Conservation (phyloP, 371 early-diverging fungal species). For the Mortierella sp. region DNA sequence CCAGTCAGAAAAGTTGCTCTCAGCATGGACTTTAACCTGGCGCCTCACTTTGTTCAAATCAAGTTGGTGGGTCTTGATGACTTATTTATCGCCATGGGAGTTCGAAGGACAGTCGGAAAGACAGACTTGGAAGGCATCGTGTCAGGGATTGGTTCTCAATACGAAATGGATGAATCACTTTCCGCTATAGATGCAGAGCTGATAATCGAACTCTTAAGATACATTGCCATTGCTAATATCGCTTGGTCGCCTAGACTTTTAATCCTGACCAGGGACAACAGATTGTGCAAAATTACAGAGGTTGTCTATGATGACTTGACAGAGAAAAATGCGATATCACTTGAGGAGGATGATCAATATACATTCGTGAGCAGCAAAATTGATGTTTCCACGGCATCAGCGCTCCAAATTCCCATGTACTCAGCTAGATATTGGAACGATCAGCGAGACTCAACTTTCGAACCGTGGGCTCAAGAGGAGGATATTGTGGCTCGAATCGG, state of each 20-base stretch:
- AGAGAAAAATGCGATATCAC: background rate
- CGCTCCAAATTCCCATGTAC: constrained; percentile 23
- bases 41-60: constrained; percentile 24
- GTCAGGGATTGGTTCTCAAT: background rate
- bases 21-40: constrained; percentile 12
- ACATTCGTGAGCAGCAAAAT: constrained; percentile 13
- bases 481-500: constrained; percentile 26
- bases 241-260: constrained; percentile 1
- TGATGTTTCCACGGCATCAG: background rate
- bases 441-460: constrained; percentile 17
- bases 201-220: constrained; percentile 7
- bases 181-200: constrained; percentile 11
- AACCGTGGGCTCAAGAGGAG: constrained; percentile 34
- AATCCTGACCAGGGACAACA: constrained; percentile 7
- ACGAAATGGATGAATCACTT: background rate
- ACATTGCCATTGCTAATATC: background rate
- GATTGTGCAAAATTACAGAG: constrained; percentile 4
- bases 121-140: constrained; percentile 19
- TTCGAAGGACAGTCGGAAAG: constrained; percentile 10
- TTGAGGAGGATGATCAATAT: constrained; percentile 1
- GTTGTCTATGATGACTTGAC: constrained; percentile 32
- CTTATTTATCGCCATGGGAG: constrained; percentile 28
- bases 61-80: background rate
- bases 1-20: constrained; percentile 20
- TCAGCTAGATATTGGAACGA: constrained; percentile 22